A percentile compares a stretch with the other conserved stretches of the same genome.
Conservation (phyloP, 2,329 filamentous ascomycete genomes). For the Blumeriella jaapii region DNA sequence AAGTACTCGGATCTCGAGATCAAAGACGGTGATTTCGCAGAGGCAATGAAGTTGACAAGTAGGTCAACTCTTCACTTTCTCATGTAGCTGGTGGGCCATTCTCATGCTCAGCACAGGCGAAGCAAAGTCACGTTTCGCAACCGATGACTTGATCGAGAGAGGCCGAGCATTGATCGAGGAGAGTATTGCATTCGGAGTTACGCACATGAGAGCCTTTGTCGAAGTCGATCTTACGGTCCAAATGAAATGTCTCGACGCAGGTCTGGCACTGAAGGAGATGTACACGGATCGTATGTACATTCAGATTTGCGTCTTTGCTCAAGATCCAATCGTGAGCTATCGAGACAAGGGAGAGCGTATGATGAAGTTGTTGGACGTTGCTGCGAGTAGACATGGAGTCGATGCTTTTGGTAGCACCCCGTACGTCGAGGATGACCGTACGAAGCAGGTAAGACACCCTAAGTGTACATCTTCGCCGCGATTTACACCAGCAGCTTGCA, state of each 20-base stretch:
- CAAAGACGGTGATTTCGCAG: slow-evolving; percentile 47
- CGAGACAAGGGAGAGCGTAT: slow-evolving; percentile 38
- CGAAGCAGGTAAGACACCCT: too few species aligned
- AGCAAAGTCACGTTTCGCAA: slow-evolving; percentile 53
- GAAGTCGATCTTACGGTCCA: slow-evolving; percentile 55
- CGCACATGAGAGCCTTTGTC: slow-evolving; percentile 58
- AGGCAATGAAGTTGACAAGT: slow-evolving; percentile 48
- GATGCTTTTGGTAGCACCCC: slow-evolving; percentile 57
- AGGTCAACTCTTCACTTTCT: slow-evolving; percentile 10
- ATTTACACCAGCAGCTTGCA: too few species aligned
- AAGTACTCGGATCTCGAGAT: slow-evolving; percentile 50
- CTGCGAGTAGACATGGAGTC: slow-evolving; percentile 34
- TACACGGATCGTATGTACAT: slow-evolving; percentile 43
- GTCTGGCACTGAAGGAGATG: slow-evolving; percentile 42
- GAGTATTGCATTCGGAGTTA: slow-evolving; percentile 52
- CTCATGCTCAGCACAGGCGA: slow-evolving; percentile 21
- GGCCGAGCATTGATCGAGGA: slow-evolving; percentile 55
- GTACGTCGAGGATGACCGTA: slow-evolving; percentile 47
- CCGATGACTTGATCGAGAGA: slow-evolving; percentile 49
- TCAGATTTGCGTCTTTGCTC: slow-evolving; percentile 61
- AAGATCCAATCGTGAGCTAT: slow-evolving; percentile 54
- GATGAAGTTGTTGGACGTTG: slow-evolving; percentile 35
- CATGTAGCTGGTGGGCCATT: slow-evolving; percentile 5
- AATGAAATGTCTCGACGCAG: slow-evolving; percentile 45
- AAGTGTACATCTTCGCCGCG: too few species aligned